phyloP scores from a whole-genome alignment of 2,329 filamentous ascomycete genomes.

The Dendrostoma leiphaemia region DNA sequence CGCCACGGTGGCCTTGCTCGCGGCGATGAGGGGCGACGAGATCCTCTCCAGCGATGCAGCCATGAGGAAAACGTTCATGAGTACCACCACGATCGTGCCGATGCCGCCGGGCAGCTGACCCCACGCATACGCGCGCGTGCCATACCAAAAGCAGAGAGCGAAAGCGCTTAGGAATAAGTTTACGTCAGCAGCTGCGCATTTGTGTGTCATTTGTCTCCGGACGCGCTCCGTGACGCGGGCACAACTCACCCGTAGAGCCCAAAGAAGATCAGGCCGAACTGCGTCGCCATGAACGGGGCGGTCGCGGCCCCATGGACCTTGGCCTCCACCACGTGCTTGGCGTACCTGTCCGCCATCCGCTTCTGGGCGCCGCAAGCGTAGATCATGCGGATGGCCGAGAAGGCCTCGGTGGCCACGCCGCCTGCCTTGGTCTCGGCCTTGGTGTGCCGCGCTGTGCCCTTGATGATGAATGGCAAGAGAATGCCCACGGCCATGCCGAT shows the following conservation, averaged over 20 bases:
- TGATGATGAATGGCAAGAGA: slow-evolving; percentile 55
- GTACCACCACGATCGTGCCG: slow-evolving; percentile 54
- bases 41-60: slow-evolving; percentile 56
- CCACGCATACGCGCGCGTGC: slow-evolving; percentile 48
- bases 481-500: slow-evolving; percentile 47
- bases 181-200: not conserved
- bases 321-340: slow-evolving; percentile 53
- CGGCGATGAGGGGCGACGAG: slow-evolving; percentile 57
- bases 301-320: slow-evolving; percentile 46
- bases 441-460: slow-evolving; percentile 43
- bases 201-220: too few species aligned
- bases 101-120: slow-evolving; percentile 45
- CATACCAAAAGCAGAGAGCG: slow-evolving; percentile 62
- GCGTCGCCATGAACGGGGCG: slow-evolving; percentile 48
- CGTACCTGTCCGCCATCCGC: slow-evolving; percentile 52
- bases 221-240: too few species aligned
- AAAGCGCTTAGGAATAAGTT: too few species aligned
- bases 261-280: slow-evolving; percentile 57
- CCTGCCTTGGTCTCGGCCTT: slow-evolving; percentile 56
- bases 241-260: slow-evolving; percentile 42
- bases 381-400: slow-evolving; percentile 60
- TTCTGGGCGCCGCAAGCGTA: slow-evolving; percentile 60
- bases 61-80: slow-evolving; percentile 59
- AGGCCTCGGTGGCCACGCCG: slow-evolving; percentile 59
- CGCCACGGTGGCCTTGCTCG: slow-evolving; percentile 55